Percentiles rank a stretch among this genome's conserved stretches.
These are phyloP conservation scores for Chalaropsis thielavioides DNA, from an alignment of 2,329 filamentous ascomycete species.

Conservation along the genomic window DNA sequence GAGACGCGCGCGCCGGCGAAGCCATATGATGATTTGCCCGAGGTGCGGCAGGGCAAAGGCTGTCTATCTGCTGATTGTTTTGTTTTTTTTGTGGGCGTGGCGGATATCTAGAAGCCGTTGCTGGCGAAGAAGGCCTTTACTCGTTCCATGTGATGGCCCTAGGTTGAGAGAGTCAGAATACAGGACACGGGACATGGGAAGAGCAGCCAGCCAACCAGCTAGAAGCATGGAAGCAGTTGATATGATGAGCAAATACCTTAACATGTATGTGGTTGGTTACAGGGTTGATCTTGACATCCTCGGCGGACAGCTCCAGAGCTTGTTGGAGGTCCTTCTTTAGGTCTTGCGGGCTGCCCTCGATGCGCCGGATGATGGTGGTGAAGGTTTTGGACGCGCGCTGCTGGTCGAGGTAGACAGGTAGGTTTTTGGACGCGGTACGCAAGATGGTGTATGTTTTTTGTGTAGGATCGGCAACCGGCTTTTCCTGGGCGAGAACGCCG, in stretches of 20 bases:
- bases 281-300: slow-evolving; percentile 39
- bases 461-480: slow-evolving; percentile 23
- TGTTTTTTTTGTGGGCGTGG: too few relatives aligned
- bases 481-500: slow-evolving; percentile 15
- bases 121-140: slow-evolving; percentile 24
- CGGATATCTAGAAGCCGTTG: slow-evolving; percentile 25
- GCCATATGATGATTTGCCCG: background rate
- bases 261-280: slow-evolving; percentile 62
- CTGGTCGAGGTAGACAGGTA: slow-evolving; percentile 67
- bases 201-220: background rate
- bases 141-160: slow-evolving; percentile 12
- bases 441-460: slow-evolving; percentile 50
- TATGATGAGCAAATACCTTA: slow-evolving; percentile 48
- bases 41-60: background rate
- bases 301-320: slow-evolving; percentile 41
- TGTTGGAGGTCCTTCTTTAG: slow-evolving; percentile 49
- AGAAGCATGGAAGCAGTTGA: slow-evolving; percentile 9
- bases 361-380: slow-evolving; percentile 61
- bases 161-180: background rate
- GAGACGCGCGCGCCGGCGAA: too few relatives aligned
- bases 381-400: slow-evolving; percentile 57
- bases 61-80: background rate
- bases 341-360: slow-evolving; percentile 54
- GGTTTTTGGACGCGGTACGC: slow-evolving; percentile 53
- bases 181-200: background rate